These are phyloP conservation scores for Flaveria bidentis DNA, from an alignment of 129 eudicot genomes.

Conservation along the genomic window DNA sequence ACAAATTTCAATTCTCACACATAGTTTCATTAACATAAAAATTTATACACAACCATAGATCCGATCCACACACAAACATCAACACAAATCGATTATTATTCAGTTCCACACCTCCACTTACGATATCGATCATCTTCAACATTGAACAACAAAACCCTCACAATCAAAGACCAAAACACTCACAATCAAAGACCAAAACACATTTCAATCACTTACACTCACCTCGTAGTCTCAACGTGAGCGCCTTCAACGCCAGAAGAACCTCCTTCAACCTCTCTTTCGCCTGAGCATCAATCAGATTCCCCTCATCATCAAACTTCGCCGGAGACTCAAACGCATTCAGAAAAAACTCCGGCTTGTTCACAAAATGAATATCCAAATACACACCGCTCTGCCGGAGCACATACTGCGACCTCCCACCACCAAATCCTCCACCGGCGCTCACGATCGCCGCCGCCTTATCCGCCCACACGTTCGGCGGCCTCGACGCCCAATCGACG, in stretches of 20 bases:
- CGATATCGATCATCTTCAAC: no score
- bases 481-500: constrained; percentile 7
- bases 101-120: no score
- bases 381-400: constrained; percentile 11
- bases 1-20: no score
- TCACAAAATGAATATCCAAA: constrained; percentile 3
- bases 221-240: background rate
- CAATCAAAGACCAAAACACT: no score
- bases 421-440: constrained; percentile 5
- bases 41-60: no score
- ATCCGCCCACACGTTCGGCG: constrained; percentile 20
- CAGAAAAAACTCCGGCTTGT: constrained; percentile 1
- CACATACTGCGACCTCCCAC: background rate
- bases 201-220: background rate
- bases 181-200: no score
- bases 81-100: no score
- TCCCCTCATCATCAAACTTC: constrained; percentile 1
- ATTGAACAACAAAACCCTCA: no score
- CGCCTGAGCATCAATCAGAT: constrained; percentile 5
- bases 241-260: background rate
- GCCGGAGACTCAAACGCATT: constrained; percentile 10
- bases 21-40: no score
- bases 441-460: constrained; percentile 4
- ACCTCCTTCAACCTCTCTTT: constrained; percentile 7
- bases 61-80: no score